Conservation (phyloP, 1,284 basidiomycete species). For the Ganoderma resinaceum region DNA sequence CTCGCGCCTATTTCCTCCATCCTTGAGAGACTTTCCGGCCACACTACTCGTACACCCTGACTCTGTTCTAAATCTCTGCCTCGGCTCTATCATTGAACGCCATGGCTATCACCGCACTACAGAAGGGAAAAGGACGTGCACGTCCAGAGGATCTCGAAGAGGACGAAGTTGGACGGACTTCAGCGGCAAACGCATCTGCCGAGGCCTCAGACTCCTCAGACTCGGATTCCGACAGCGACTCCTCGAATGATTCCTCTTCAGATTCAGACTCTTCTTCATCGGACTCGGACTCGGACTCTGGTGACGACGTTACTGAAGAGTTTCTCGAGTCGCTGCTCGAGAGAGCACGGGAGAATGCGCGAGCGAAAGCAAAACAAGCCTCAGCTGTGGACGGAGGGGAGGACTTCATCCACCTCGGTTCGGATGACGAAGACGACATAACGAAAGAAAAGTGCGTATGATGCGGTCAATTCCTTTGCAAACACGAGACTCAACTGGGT, state of each 20-base stretch:
- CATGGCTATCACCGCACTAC: constrained; percentile 37
- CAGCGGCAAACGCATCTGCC: constrained; percentile 32
- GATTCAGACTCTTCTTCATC: constrained; percentile 39
- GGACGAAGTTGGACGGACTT: constrained; percentile 34
- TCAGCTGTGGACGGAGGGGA: constrained; percentile 33
- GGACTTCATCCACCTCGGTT: constrained; percentile 43
- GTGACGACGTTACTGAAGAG: constrained; percentile 59
- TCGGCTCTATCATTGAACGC: neutral
- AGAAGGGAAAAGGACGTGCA: constrained; percentile 55
- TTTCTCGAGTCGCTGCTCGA: constrained; percentile 71
- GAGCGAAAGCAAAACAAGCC: constrained; percentile 26
- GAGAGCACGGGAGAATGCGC: constrained; percentile 61
- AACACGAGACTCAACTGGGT: constrained; percentile 18
- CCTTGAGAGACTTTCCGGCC: constrained; percentile 2
- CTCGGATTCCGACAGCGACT: constrained; percentile 42
- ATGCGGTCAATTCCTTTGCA: neutral
- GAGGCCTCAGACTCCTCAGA: constrained; percentile 39
- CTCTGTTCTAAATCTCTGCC: neutral
- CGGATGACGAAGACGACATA: constrained; percentile 32
- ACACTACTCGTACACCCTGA: neutral
- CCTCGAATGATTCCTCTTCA: constrained; percentile 46
- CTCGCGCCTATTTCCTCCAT: constrained; percentile 13
- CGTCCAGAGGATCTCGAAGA: constrained; percentile 28
- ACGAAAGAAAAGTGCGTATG: constrained; percentile 36
- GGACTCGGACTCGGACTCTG: constrained; percentile 44